Percentiles rank a stretch among this genome's conserved stretches.
Evolutionary conservation across 2,329 filamentous ascomycete species (phyloP).

Genomic region (Aspergillus chevalieri): DNA sequence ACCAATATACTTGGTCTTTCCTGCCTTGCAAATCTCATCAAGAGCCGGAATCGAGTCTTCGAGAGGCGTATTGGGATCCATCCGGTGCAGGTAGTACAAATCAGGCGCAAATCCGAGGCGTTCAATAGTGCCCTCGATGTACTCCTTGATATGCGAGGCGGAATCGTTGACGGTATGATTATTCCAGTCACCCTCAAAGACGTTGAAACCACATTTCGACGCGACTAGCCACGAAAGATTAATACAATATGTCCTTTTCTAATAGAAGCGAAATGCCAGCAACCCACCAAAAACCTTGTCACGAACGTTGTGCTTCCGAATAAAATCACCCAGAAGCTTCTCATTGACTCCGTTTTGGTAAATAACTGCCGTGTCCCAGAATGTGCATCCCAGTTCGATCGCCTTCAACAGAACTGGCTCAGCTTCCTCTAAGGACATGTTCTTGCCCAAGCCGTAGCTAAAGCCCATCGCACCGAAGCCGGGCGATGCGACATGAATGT

Average conservation of each 20-base stretch:
- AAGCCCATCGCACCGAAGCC: slow-evolving; percentile 50
- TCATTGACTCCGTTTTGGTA: slow-evolving; percentile 46
- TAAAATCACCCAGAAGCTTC: slow-evolving; percentile 47
- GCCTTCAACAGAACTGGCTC: slow-evolving; percentile 48
- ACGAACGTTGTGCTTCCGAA: slow-evolving; percentile 46
- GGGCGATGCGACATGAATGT: slow-evolving; percentile 36
- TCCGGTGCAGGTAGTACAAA: slow-evolving; percentile 42
- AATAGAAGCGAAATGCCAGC: background rate
- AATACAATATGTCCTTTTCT: too few species aligned
- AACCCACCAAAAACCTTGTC: slow-evolving; percentile 45
- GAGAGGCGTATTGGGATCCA: slow-evolving; percentile 43
- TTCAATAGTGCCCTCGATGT: slow-evolving; percentile 47
- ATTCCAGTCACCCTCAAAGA: slow-evolving; percentile 24
- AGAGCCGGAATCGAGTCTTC: slow-evolving; percentile 45
- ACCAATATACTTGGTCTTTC: slow-evolving; percentile 47
- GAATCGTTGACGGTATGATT: slow-evolving; percentile 38
- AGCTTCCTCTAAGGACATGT: slow-evolving; percentile 40
- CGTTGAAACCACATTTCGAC: slow-evolving; percentile 44
- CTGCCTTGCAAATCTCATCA: slow-evolving; percentile 41
- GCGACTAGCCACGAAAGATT: slow-evolving; percentile 31
- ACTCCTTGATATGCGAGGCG: slow-evolving; percentile 41
- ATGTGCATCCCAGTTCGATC: slow-evolving; percentile 43
- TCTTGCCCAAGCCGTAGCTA: slow-evolving; percentile 39
- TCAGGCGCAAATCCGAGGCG: slow-evolving; percentile 44
- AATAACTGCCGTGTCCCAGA: slow-evolving; percentile 43